Conservation (phyloP, 2,329 filamentous ascomycete genomes). For the Talaromyces sp. region DNA sequence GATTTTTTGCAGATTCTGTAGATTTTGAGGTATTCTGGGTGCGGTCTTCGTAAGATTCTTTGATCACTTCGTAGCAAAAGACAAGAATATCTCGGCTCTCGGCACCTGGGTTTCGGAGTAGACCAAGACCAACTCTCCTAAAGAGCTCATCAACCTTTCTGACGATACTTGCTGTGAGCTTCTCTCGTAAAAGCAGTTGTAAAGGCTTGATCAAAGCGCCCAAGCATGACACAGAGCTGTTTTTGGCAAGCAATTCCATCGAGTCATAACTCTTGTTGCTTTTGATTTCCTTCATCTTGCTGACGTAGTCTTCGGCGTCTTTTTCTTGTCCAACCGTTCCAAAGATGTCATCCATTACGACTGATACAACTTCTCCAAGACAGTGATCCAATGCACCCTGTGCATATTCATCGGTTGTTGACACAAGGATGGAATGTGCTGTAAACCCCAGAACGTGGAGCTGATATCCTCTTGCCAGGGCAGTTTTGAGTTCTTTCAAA, state of each 20-base stretch:
- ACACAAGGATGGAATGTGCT: constrained; percentile 82
- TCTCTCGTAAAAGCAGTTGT: constrained; percentile 73
- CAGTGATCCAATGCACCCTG: constrained; percentile 90
- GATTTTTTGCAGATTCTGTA: constrained; percentile 20
- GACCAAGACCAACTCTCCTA: constrained; percentile 73
- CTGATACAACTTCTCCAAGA: constrained; percentile 67
- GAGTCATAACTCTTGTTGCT: constrained; percentile 98
- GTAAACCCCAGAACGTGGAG: constrained; percentile 94
- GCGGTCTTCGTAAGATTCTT: constrained; percentile 68
- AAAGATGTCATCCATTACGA: constrained; percentile 98
- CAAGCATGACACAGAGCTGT: constrained; percentile 69
- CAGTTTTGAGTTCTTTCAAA: constrained; percentile 81
- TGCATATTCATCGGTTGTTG: constrained; percentile 65
- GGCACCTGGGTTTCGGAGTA: constrained; percentile 75
- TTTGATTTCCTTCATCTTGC: constrained; percentile 95
- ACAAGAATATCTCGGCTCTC: constrained; percentile 78
- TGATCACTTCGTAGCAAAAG: constrained; percentile 92
- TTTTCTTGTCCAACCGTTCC: constrained; percentile 91
- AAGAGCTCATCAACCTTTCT: constrained; percentile 89
- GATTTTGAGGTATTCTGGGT: constrained; percentile 12
- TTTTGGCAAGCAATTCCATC: constrained; percentile 86
- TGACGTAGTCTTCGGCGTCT: constrained; percentile 91
- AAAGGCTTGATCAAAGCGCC: constrained; percentile 74
- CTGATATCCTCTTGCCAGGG: constrained; percentile 82
- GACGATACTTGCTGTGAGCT: constrained; percentile 74